Evolutionary conservation across 164 flowering plant species (phyloP), one percentile per base, ranked within the genome.

Genomic region (Aristolochia fimbriata): DNA sequence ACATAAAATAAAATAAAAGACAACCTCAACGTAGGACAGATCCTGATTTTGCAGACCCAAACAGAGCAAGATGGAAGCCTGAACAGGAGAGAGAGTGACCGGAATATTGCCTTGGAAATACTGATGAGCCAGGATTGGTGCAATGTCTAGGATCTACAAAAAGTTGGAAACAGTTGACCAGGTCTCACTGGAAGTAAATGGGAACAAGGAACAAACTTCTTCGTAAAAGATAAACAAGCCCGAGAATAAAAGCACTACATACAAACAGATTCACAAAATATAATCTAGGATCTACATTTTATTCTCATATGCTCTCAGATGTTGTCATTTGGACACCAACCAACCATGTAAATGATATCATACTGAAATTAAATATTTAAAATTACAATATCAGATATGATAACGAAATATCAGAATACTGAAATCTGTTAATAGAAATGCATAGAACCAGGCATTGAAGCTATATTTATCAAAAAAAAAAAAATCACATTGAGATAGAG

Each of bases 31-130:
- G 51, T 67, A 77, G 9, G 88, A 73, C 62, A 84, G 31, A 60
- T 79, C 71, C 55, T 74, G 86, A 15, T 64, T 53, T 74, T 88
- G 96, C 84, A 94, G 71, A 47, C 97, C 96, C 62, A 81, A 70
- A 73, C 90, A 83, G 22, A 94, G 84, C 66, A 94, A 74, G 60
- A 88, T 75, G 31, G 91, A 78, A 56, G 88, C 87, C 74, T 91
- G 96, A 50, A 71, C 77, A 69, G 74, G 73, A 16, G 91, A 78
- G 47, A 94, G 56, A 20, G 83, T 60, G 58, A 91, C 88, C 19
- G 96, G 96, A 70, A 94, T 63, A 73, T 77, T 83, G 76, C 69
- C 86, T 68, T 66, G 73, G 67, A 85, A 88, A 72, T 85, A 94
- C 20, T 70, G 72, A 37, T 70, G 80, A 47, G 91, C 83, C 59